Base-by-base conservation (phyloP, 2,329 filamentous ascomycete species). In the Westerdykella sp. region DNA sequence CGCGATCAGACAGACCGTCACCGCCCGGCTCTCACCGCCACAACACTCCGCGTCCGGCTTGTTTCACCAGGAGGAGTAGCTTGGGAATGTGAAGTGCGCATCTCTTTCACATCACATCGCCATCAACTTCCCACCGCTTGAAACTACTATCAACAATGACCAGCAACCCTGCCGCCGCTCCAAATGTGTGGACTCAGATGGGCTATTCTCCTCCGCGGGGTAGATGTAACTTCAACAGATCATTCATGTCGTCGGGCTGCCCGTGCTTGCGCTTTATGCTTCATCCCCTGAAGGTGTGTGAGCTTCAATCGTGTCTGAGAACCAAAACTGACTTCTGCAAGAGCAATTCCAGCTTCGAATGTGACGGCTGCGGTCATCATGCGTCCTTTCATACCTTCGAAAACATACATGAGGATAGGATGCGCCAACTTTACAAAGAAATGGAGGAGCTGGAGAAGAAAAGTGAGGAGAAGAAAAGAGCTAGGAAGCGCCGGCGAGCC, bases 261-360 rank as follows among this genome's bases (percentile, higher is more conserved):
- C 66, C 75, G 4, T 79, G 76, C 54, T 59, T 76, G 34, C 68
- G 76, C 14, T 79, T 78, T 64, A 79, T 79, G 76, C 59, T 77
- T 6, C 76, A 78, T 58, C 76, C 76, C 0, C 64, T 78, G 35
- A 77, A 79, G 63, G 75, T 71, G 55, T 39, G 53, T 25, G 25
- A 9, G 22, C 9, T 34, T 18, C 35, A 23, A 13, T 2, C 21
- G 25, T 45, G 28, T 46, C 34, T 44, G n/a, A 49, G 30, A 12
- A 31, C 25, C 35, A 31, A 9, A 16, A 39, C 46, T 43, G 22
- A 47, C 39, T 22, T 30, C 38, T 21, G 32, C 38, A 44, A 67
- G 71, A 68, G 69, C 10, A 61, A 73, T 9, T 73, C 73, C 1
- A 73, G 69, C 6, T 79, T 74, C 61, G 72, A 76, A 48, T 78